Conservation (phyloP, 2,329 filamentous ascomycete genomes). For the Stagonosporopsis vannaccii region DNA sequence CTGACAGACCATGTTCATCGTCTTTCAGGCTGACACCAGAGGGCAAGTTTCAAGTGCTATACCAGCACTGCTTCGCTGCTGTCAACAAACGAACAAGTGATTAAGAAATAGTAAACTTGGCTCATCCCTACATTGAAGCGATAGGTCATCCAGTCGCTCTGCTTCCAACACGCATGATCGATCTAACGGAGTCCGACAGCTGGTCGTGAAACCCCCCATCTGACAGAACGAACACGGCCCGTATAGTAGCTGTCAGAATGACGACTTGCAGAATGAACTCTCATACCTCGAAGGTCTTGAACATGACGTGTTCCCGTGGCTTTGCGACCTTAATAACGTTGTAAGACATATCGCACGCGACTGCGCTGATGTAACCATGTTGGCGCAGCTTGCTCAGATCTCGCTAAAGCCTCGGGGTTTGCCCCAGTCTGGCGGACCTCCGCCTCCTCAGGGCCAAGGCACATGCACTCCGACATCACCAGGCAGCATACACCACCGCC, state of each 20-base stretch:
- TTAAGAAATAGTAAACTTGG: neutral
- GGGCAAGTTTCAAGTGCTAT: neutral
- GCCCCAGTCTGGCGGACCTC: constrained; percentile 16
- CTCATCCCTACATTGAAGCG: neutral
- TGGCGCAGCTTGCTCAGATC: constrained; percentile 23
- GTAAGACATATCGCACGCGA: constrained; percentile 14
- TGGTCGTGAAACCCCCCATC: neutral
- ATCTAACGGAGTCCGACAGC: neutral
- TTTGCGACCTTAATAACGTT: neutral
- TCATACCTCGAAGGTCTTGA: neutral
- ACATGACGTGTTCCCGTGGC: constrained; percentile 40
- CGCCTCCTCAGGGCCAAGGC: constrained; percentile 9
- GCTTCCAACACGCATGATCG: neutral
- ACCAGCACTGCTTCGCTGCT: neutral
- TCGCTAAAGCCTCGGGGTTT: constrained; percentile 30
- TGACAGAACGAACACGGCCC: neutral
- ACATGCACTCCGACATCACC: constrained; percentile 20
- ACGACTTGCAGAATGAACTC: neutral
- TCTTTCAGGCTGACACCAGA: neutral
- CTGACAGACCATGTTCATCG: neutral
- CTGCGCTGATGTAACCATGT: constrained; percentile 28
- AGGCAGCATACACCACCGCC: constrained; percentile 15
- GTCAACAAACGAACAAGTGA: neutral
- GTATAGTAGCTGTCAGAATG: neutral
- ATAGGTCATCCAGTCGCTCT: neutral